Conservation (phyloP, 306 rosid genomes). For the Prinsepia uniflora region DNA sequence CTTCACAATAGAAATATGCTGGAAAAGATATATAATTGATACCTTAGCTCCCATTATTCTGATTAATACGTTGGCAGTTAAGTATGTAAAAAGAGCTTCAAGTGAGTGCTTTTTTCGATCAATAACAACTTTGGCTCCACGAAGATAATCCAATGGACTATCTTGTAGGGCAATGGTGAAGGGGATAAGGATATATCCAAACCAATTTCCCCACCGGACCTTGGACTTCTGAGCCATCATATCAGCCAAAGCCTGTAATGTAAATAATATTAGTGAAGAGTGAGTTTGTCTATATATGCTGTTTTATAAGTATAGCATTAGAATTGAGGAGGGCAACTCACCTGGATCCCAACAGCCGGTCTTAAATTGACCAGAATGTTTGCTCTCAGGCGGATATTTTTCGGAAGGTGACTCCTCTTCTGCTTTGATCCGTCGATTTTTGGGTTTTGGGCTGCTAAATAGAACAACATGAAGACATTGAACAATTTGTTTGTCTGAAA, state of each 20-base stretch:
- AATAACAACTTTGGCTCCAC: constrained; percentile 42
- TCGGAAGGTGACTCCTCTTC: constrained; percentile 17
- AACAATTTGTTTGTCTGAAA: neutral
- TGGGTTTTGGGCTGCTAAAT: constrained; percentile 15
- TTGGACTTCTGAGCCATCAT: constrained; percentile 60
- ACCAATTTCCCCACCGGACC: constrained; percentile 54
- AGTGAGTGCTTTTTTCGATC: constrained; percentile 60
- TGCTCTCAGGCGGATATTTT: constrained; percentile 44
- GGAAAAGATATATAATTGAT: neutral
- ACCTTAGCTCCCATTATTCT: constrained; percentile 52
- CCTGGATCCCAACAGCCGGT: constrained; percentile 59
- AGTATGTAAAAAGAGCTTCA: constrained; percentile 40
- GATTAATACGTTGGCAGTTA: constrained; percentile 22
- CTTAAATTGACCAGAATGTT: constrained; percentile 47
- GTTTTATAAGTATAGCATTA: neutral
- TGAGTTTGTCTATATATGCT: neutral
- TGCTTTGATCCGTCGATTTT: constrained; percentile 20
- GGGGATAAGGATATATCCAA: constrained; percentile 49
- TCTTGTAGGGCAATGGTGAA: constrained; percentile 37
- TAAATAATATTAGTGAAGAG: neutral
- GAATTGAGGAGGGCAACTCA: constrained; percentile 14
- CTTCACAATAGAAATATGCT: neutral
- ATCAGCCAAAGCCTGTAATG: constrained; percentile 51
- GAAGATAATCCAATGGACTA: constrained; percentile 53
- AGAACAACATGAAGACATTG: neutral